Conservation (phyloP, 2,329 filamentous ascomycete genomes). For the Lasiodiplodia hormozganensis region DNA sequence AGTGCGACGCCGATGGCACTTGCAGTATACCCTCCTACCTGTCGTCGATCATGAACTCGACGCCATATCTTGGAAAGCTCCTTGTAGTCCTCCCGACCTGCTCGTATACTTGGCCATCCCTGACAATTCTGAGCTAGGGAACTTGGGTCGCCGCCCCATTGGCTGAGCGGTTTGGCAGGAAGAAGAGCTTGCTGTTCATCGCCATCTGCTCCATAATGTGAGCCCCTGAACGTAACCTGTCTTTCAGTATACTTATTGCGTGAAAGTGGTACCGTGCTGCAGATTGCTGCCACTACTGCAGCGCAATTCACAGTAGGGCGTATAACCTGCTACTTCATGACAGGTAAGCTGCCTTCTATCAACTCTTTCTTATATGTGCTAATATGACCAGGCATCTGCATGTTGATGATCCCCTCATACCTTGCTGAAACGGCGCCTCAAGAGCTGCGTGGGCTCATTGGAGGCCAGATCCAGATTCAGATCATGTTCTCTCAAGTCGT, state of each 20-base stretch:
- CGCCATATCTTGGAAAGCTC: slow-evolving; percentile 23
- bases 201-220: slow-evolving; percentile 24
- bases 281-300: slow-evolving; percentile 18
- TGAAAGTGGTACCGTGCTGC: slow-evolving; percentile 14
- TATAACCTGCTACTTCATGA: slow-evolving; percentile 25
- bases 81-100: background rate
- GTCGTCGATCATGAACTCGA: slow-evolving; percentile 25
- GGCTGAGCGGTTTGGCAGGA: slow-evolving; percentile 25
- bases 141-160: slow-evolving; percentile 22
- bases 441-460: slow-evolving; percentile 19
- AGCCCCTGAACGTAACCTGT: background rate
- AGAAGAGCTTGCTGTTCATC: slow-evolving; percentile 21
- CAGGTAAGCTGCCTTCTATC: background rate
- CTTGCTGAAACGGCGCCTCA: slow-evolving; percentile 25
- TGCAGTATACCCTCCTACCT: slow-evolving; percentile 20
- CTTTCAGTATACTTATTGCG: background rate
- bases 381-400: slow-evolving; percentile 10
- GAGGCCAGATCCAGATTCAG: slow-evolving; percentile 25
- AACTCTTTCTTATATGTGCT: background rate
- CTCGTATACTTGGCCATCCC: background rate
- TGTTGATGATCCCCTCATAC: slow-evolving; percentile 26
- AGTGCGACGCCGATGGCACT: slow-evolving; percentile 15
- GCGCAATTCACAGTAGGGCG: slow-evolving; percentile 22
- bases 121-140: slow-evolving; percentile 5
- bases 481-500: slow-evolving; percentile 26